Base-by-base conservation (phyloP, 1,284 basidiomycete species). In the Ceratobasidium sp. region DNA sequence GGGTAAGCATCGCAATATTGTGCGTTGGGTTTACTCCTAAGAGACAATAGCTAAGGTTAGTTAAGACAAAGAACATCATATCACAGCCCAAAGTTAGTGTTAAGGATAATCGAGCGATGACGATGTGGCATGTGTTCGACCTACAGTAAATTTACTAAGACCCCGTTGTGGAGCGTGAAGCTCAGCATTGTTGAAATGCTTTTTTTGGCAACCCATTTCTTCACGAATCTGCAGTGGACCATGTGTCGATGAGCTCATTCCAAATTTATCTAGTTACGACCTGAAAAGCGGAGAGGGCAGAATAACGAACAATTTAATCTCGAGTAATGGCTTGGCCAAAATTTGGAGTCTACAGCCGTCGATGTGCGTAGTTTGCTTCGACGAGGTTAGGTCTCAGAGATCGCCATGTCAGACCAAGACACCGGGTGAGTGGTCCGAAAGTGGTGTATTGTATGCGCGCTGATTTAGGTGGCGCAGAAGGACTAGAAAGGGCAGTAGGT, bases 401-500 rank as follows among this genome's bases (percentile, higher is more conserved):
- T 30, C n/a, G 28, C 11, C 9, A 57, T 26, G 66, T 70, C 38
- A 58, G 23, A 43, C 66, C 66, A 6, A 70, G 66, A 23, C 38
- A 58, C 28, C 54, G 54, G 41, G 66, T 70, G 54, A 70, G 66
- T 49, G 13, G 1, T 9, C 5, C 5, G 16, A 7, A 59, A 30
- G 44, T 49, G 16, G n/a, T n/a, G n/a, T n/a, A 23, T 4, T 69
- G 23, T 57, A 58, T 70, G 54, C 54, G 43, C 35, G 30, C n/a
- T n/a, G n/a, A n/a, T n/a, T n/a, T n/a, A n/a, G n/a, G n/a, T n/a
- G 16, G 2, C 13, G 21, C n/a, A 18, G 2, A 26, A 70, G 66
- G 66, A 70, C 38, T 70, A 55, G 26, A 57, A 50, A 70, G 21
- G 58, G 66, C 43, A 52, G 66, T 70, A 30, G 26, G 66, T 58